A percentile compares a stretch with the other conserved stretches of the same genome.
Evolutionary conservation across 192 early-diverging fungal species (phyloP).

Genomic region (Chytriomyces sp.): DNA sequence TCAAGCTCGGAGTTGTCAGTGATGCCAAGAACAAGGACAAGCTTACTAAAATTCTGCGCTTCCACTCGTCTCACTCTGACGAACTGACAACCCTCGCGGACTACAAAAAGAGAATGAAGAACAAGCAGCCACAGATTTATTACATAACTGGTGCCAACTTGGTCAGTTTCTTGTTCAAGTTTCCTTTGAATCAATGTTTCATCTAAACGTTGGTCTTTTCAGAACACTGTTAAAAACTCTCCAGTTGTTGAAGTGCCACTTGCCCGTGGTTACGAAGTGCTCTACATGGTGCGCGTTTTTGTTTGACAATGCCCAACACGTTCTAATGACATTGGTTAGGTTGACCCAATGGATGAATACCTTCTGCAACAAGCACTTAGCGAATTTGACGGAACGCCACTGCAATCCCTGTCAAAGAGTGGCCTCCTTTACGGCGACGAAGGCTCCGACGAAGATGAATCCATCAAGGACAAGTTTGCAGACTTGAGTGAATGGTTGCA

Average conservation of each 20-base stretch:
- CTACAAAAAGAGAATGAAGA: slow-evolving; percentile 89
- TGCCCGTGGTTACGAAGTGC: slow-evolving; percentile 47
- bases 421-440: slow-evolving; percentile 64
- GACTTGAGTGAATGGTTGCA: slow-evolving; percentile 55
- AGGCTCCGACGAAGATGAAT: slow-evolving; percentile 38
- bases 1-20: slow-evolving; percentile 93
- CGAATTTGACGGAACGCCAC: slow-evolving; percentile 74
- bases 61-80: slow-evolving; percentile 63
- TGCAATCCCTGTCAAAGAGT: slow-evolving; percentile 64
- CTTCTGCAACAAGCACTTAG: slow-evolving; percentile 42
- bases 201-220: slow-evolving; percentile 18
- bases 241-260: slow-evolving; percentile 93
- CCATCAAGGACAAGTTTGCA: slow-evolving; percentile 49
- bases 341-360: slow-evolving; percentile 66
- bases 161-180: neutral
- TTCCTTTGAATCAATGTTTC: neutral
- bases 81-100: slow-evolving; percentile 64
- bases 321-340: too few species aligned
- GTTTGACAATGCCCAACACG: too few species aligned
- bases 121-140: slow-evolving; percentile 88
- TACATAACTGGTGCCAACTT: slow-evolving; percentile 74
- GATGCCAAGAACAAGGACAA: slow-evolving; percentile 72
- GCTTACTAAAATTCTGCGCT: slow-evolving; percentile 84
- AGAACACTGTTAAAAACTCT: slow-evolving; percentile 74
- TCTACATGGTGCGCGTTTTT: slow-evolving; percentile 53